Evolutionary conservation across 805 yeast genomes (phyloP), one percentile per base, ranked within the genome.

Genomic region (Starmerella roubikii): DNA sequence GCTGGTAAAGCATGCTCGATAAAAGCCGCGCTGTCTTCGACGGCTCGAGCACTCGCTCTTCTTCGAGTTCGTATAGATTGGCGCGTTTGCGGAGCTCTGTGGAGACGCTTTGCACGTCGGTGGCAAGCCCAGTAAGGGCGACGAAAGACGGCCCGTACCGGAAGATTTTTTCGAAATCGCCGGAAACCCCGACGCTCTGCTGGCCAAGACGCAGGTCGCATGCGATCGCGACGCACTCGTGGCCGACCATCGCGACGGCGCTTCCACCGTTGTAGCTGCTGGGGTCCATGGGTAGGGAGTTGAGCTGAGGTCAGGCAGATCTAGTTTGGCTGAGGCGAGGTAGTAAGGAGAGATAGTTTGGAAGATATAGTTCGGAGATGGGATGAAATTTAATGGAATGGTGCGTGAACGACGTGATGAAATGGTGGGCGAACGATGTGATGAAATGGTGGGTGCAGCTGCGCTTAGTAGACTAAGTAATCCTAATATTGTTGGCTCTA

Each of bases 231-330:
- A 91, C 86, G 68, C 99, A 91, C 52, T 85, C 96, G 57, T 93
- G 86, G 54, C 99, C 99, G 20, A 78, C 78, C 99, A 91, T 91
- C 48, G 98, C 98, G 25, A 93, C 93, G 37, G 94, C 94, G 47
- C 94, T 72, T 63, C 99, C 98, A 64, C 96, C 64, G 40, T 59
- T 59, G 49, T 59, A 56, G 38, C 57, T 61, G 38, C 53, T 54
- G 26, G 64, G 64, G 40, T 59, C 56, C 37, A 62, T 58, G n/a
- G n/a, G n/a, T n/a, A n/a, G n/a, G n/a, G n/a, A n/a, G n/a, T n/a
- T n/a, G n/a, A n/a, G n/a, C n/a, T n/a, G n/a, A n/a, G n/a, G n/a
- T n/a, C n/a, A n/a, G n/a, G n/a, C n/a, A n/a, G n/a, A n/a, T n/a
- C n/a, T n/a, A n/a, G n/a, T n/a, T n/a, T n/a, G n/a, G n/a, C n/a